phyloP scores from a whole-genome alignment of 306 rosid species.

The Ochetophila trinervis region DNA sequence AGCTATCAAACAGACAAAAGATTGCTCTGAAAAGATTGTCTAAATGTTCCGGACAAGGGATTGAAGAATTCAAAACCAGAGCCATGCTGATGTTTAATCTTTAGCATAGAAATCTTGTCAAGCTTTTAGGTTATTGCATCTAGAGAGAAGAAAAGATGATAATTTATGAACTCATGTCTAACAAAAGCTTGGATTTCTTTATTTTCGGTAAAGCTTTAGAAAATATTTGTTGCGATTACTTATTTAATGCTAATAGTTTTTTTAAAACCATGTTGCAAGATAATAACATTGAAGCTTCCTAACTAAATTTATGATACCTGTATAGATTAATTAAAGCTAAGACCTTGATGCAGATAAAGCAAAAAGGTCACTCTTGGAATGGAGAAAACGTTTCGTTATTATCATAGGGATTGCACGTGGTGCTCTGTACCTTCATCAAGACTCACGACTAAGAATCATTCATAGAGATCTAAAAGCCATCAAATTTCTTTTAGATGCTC shows the following conservation, averaged over 20 bases:
- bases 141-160: constrained; percentile 44
- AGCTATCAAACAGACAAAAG: constrained; percentile 4
- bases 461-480: constrained; percentile 59
- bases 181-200: constrained; percentile 53
- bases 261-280: too few species aligned
- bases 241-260: neutral
- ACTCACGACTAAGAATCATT: constrained; percentile 53
- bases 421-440: constrained; percentile 56
- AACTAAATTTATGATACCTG: neutral
- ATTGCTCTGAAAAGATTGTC: constrained; percentile 49
- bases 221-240: neutral
- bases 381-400: constrained; percentile 43
- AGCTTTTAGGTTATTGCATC: constrained; percentile 52
- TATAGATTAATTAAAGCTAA: neutral
- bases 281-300: neutral
- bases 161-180: constrained; percentile 53
- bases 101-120: constrained; percentile 61
- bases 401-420: constrained; percentile 51
- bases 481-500: constrained; percentile 51
- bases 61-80: constrained; percentile 55
- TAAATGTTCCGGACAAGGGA: constrained; percentile 48
- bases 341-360: constrained; percentile 26
- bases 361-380: constrained; percentile 31
- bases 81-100: constrained; percentile 51
- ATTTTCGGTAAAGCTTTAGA: constrained; percentile 40